These are phyloP conservation scores for Apiospora marii DNA, from an alignment of 2,329 filamentous ascomycete genomes.

Conservation along the genomic window DNA sequence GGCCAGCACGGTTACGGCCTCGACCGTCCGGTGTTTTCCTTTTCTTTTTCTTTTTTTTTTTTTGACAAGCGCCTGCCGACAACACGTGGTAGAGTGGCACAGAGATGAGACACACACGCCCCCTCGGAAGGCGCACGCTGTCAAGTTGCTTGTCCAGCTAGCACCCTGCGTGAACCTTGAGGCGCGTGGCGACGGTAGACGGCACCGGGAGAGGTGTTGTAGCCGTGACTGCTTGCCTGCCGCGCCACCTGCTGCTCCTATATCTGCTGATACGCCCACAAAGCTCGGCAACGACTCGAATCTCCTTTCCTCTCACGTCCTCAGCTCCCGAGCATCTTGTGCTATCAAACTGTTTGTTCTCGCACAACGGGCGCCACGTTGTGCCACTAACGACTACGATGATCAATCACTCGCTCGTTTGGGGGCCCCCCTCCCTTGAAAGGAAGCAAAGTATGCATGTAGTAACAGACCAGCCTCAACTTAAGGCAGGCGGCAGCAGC, in stretches of 20 bases:
- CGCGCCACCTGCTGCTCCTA: background rate
- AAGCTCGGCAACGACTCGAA: background rate
- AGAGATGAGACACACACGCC: background rate
- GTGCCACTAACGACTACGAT: background rate
- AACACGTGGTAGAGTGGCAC: background rate
- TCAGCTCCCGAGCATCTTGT: background rate
- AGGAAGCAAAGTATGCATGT: background rate
- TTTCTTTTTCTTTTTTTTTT: background rate
- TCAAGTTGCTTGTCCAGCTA: background rate
- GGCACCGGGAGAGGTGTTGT: background rate
- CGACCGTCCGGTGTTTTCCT: background rate
- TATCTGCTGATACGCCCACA: background rate
- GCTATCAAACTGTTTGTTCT: background rate
- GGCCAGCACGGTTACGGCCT: background rate
- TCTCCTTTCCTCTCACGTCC: background rate
- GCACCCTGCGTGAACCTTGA: background rate
- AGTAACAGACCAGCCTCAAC: no score
- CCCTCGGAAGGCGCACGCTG: background rate
- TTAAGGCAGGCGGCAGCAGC: constrained; percentile 3
- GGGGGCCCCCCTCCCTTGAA: background rate
- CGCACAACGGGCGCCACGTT: background rate
- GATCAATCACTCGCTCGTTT: background rate
- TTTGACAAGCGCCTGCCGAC: background rate
- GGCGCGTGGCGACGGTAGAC: background rate
- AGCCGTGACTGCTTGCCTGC: background rate